These are phyloP conservation scores for Termitomyces eurrhizus DNA, from an alignment of 768 basidiomycete genomes.

Conservation along the genomic window DNA sequence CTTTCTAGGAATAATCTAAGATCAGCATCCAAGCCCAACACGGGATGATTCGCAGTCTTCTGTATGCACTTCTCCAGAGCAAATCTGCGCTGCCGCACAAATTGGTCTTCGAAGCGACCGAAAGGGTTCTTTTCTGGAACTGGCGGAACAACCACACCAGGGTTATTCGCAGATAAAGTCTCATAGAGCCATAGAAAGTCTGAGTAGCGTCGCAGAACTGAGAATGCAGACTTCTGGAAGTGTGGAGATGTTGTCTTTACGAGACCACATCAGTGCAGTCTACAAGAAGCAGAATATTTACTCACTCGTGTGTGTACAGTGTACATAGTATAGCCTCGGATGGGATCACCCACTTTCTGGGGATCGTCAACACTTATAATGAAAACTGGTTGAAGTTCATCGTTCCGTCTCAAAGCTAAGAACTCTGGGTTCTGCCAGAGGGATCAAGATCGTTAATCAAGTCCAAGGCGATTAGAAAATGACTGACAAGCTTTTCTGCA, in stretches of 20 bases:
- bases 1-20: constrained; percentile 89
- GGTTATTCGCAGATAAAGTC: constrained; percentile 83
- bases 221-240: constrained; percentile 81
- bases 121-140: constrained; percentile 94
- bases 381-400: constrained; percentile 68
- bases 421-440: constrained; percentile 9
- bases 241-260: constrained; percentile 78
- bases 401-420: constrained; percentile 22
- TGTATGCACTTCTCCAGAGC: constrained; percentile 88
- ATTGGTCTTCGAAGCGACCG: constrained; percentile 89
- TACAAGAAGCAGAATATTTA: not conserved
- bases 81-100: constrained; percentile 80
- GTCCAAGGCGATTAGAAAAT: not conserved
- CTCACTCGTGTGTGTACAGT: constrained; percentile 87
- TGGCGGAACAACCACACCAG: constrained; percentile 95
- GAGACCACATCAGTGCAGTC: not conserved
- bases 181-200: constrained; percentile 98
- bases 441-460: not conserved
- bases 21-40: constrained; percentile 84
- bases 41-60: constrained; percentile 91
- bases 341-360: constrained; percentile 94
- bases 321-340: constrained; percentile 92
- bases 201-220: constrained; percentile 94
- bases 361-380: constrained; percentile 93
- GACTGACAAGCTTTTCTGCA: constrained; percentile 26